Percentiles rank a stretch among this genome's conserved stretches.
Conservation (phyloP, 83 land plant genomes). For the Diphasiastrum complanatum region DNA sequence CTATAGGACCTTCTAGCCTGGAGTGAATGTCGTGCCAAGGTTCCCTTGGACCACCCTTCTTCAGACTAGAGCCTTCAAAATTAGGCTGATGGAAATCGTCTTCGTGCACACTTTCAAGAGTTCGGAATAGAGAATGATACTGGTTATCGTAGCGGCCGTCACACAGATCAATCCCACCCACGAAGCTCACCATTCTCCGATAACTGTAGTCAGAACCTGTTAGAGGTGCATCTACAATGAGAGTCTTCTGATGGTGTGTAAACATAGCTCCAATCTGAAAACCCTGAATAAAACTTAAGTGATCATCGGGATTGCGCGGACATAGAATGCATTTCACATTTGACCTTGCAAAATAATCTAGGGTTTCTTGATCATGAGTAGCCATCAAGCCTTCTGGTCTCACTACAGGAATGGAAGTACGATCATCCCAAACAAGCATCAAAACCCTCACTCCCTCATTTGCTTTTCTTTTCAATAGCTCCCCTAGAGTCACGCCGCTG, state of each 20-base stretch:
- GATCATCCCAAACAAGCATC: constrained; percentile 24
- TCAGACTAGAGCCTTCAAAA: neutral
- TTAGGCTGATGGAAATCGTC: constrained; percentile 15
- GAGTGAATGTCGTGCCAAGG: too few relatives aligned
- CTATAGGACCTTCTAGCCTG: constrained; percentile 9
- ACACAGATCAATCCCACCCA: too few relatives aligned
- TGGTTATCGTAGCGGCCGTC: too few relatives aligned
- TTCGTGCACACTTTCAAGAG: constrained; percentile 3
- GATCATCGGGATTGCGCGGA: constrained; percentile 38
- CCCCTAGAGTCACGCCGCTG: constrained; percentile 8
- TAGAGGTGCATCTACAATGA: constrained; percentile 37
- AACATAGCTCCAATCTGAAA: constrained; percentile 45
- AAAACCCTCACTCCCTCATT: constrained; percentile 14
- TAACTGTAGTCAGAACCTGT: constrained; percentile 18
- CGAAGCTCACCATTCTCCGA: constrained; percentile 7
- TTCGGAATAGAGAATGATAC: constrained; percentile 7
- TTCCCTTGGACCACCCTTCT: too few relatives aligned
- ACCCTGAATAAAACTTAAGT: constrained; percentile 50
- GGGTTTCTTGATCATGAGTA: constrained; percentile 20
- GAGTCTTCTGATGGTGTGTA: constrained; percentile 40
- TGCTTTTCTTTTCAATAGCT: constrained; percentile 8
- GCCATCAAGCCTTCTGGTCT: constrained; percentile 7
- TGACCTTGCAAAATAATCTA: neutral
- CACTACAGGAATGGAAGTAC: constrained; percentile 13
- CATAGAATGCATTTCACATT: constrained; percentile 39